These are phyloP conservation scores for Schizopora paradoxa DNA, from an alignment of 1,284 basidiomycete genomes.

Conservation along the genomic window DNA sequence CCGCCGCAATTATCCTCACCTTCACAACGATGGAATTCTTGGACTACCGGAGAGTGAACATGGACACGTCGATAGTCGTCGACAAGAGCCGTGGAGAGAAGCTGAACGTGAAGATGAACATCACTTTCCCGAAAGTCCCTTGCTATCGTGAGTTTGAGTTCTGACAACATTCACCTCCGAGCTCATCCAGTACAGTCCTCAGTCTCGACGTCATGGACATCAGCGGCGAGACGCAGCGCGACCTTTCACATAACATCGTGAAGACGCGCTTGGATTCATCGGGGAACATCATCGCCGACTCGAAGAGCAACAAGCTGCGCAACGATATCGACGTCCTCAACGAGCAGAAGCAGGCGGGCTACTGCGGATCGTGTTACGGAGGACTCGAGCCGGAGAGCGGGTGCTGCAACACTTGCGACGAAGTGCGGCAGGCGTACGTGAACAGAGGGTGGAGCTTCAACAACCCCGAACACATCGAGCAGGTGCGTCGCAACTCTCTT, in stretches of 20 bases:
- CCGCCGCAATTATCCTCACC: slow-evolving; percentile 86
- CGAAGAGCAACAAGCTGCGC: slow-evolving; percentile 59
- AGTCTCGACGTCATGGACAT: slow-evolving; percentile 98
- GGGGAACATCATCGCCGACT: slow-evolving; percentile 57
- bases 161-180: background rate
- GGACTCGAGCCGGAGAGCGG: slow-evolving; percentile 75
- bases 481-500: slow-evolving; percentile 48
- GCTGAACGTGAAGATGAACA: slow-evolving; percentile 85
- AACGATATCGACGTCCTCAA: slow-evolving; percentile 84
- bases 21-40: slow-evolving; percentile 93
- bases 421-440: slow-evolving; percentile 88
- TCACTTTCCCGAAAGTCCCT: slow-evolving; percentile 95
- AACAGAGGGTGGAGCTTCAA: slow-evolving; percentile 93
- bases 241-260: slow-evolving; percentile 83
- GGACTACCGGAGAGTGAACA: slow-evolving; percentile 85
- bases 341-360: slow-evolving; percentile 54
- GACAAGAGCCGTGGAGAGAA: slow-evolving; percentile 95
- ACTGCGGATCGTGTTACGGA: slow-evolving; percentile 98
- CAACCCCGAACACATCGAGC: slow-evolving; percentile 89
- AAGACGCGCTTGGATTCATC: slow-evolving; percentile 73
- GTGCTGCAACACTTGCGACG: slow-evolving; percentile 97
- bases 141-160: slow-evolving; percentile 87
- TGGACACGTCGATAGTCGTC: slow-evolving; percentile 88
- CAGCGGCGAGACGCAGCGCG: slow-evolving; percentile 89
- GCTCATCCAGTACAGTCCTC: slow-evolving; percentile 55